Conservation (phyloP, 2,329 filamentous ascomycete genomes). For the Aquanectria penicillioides region DNA sequence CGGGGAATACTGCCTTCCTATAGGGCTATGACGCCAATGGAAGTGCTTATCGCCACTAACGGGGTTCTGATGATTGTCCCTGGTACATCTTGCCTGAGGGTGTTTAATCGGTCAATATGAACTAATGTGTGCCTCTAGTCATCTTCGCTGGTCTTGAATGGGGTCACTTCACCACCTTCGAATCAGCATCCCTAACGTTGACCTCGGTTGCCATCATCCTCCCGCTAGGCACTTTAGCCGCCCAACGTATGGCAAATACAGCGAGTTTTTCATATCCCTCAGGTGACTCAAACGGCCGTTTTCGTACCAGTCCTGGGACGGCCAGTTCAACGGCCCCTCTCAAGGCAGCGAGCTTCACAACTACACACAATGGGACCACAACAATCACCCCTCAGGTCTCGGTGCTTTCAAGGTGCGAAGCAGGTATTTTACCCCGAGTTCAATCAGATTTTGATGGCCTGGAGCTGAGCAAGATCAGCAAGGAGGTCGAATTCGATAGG, state of each 20-base stretch:
- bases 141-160: constrained; percentile 62
- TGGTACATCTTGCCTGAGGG: constrained; percentile 49
- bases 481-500: constrained; percentile 26
- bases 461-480: constrained; percentile 46
- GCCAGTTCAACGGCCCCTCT: constrained; percentile 32
- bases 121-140: constrained; percentile 46
- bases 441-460: constrained; percentile 42
- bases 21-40: constrained; percentile 59
- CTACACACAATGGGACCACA: no score
- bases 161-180: constrained; percentile 54
- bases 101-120: not conserved
- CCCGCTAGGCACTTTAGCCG: constrained; percentile 62
- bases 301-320: constrained; percentile 19
- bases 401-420: constrained; percentile 41
- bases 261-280: constrained; percentile 33
- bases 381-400: constrained; percentile 29
- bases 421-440: constrained; percentile 25
- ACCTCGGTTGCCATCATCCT: constrained; percentile 63
- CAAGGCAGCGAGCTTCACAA: constrained; percentile 36
- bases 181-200: constrained; percentile 59
- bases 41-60: constrained; percentile 65
- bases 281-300: constrained; percentile 27
- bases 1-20: constrained; percentile 57
- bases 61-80: constrained; percentile 66
- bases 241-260: constrained; percentile 54